Base-by-base conservation (phyloP, 2,329 filamentous ascomycete species). In the Magnaporthiopsis incrustans region DNA sequence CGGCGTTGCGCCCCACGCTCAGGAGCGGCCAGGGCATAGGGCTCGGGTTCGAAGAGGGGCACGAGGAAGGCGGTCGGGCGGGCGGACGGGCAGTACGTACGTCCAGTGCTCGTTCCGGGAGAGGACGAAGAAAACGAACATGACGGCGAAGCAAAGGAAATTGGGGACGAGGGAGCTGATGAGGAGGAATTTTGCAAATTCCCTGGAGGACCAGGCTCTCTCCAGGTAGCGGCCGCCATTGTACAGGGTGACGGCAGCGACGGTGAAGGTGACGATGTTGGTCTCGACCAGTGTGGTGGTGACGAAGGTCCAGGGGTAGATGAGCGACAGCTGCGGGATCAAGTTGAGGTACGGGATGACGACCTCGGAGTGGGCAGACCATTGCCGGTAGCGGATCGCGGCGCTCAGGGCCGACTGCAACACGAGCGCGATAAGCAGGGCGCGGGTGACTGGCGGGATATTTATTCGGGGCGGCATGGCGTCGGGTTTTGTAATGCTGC, bases 201-300 rank as follows among this genome's bases (percentile, higher is more conserved):
- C 94, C 65, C 85, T 85, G 32, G 91, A 94, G 38, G 92, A 93
- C 95, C 94, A 99, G 44, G 95, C 94, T 72, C 95, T 84, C 82
- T 99, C 95, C 27, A 99, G 85, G 76, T 99, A 99, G 70, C 92
- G 87, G 12, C 95, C 95, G 64, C 94, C 94, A 78, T 97, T 91
- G 76, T 93, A 96, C 63, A 98, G 78, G 1, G 93, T 93, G 58
- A 88, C 79, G 33, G 83, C 88, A 60, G 91, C 92, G 65, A 96
- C 86, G 32, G 85, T 78, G 58, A 97, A 82, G 14, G 92, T 96
- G 72, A 97, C 90, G 70, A 98, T 81, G 75, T 98, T 98, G 76
- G 91, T 90, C 79, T 99, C 95, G 61, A 97, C 92, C 64, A 97
- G 83, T 0, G 92, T 91, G 2, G 92, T 89, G 3, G 91, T 90